Evolutionary conservation across 768 basidiomycete species (phyloP).

Genomic region (Hygrophorus russula): DNA sequence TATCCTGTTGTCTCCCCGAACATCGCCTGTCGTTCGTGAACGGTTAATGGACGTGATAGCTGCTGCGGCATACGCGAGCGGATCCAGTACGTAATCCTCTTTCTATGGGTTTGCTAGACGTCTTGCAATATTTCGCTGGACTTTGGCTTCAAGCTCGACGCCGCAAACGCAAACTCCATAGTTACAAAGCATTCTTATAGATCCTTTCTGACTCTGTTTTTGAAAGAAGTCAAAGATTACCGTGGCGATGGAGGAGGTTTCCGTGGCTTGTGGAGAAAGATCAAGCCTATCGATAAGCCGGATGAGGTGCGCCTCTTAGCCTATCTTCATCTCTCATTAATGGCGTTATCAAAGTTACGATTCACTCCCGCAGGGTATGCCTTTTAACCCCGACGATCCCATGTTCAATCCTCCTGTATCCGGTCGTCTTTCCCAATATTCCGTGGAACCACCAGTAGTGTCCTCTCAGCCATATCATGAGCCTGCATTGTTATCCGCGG

Average conservation of each 20-base stretch:
- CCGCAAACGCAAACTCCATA: too few relatives aligned
- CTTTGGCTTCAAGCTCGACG: not conserved
- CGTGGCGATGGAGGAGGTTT: slow-evolving; percentile 39
- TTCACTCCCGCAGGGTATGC: slow-evolving; percentile 41
- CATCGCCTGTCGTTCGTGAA: slow-evolving; percentile 73
- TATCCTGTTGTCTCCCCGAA: slow-evolving; percentile 46
- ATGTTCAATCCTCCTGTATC: slow-evolving; percentile 64
- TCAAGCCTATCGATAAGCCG: slow-evolving; percentile 72
- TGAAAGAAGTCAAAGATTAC: not conserved
- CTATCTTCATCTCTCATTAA: slow-evolving; percentile 2
- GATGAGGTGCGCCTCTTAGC: slow-evolving; percentile 44
- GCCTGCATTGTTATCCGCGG: slow-evolving; percentile 18
- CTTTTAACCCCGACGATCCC: slow-evolving; percentile 66
- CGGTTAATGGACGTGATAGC: slow-evolving; percentile 73
- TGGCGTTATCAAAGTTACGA: not conserved
- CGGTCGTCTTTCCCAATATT: slow-evolving; percentile 23
- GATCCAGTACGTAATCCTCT: slow-evolving; percentile 25
- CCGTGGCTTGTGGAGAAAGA: slow-evolving; percentile 65
- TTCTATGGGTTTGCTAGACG: not conserved
- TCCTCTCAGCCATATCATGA: slow-evolving; percentile 17
- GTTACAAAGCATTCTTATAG: not conserved
- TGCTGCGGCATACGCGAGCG: slow-evolving; percentile 65
- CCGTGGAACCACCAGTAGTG: not conserved
- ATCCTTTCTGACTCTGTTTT: not conserved
- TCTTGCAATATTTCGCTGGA: not conserved